Base-by-base conservation (phyloP, 495 filamentous ascomycete genomes). In the Aspergillus funiculosus region DNA sequence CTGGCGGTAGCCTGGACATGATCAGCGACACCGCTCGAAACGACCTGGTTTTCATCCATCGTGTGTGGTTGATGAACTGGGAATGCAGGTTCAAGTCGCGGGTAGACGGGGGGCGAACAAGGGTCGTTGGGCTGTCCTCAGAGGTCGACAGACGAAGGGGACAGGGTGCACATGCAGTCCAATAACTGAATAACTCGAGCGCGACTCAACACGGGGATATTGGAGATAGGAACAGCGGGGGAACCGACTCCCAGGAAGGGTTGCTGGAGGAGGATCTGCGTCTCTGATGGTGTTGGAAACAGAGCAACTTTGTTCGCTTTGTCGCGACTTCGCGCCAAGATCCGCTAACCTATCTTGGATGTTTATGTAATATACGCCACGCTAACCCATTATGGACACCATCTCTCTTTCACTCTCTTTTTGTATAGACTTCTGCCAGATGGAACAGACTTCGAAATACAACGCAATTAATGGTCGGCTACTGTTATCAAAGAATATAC, bases 1-100 rank as follows among this genome's bases (percentile, higher is more conserved):
- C 46, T 39, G 17, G 59, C 58, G 39, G 48, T 22, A 26, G 52
- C 11, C 38, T 67, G 61, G 24, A 49, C 17, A 49, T 71, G 60
- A 40, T 69, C 64, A 22, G 56, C 50, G 37, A 54, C 54, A 26
- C 53, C 46, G 44, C 54, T 41, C 6, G 53, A 48, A 44, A 66
- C 48, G 37, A 51, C 43, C 15, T 56, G 50, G 37, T 52, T 62
- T 14, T 68, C 68, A 41, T 72, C 68, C 68, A 72, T 72, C 42
- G 46, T 69, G 53, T 21, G 19, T 26, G 20, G 14, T 37, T 45
- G 45, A 44, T 54, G 46, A 25, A 44, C 43, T 29, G 42, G 28
- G 27, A 45, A 58, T 54, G 46, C 52, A 54, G 48, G 52, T 47
- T 48, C 60, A 52, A 51, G 59, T 65, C 60, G 67, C 65, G 53